Conservation (phyloP, 176 grass and related monocot species). For the Rhynchospora tenuis region DNA sequence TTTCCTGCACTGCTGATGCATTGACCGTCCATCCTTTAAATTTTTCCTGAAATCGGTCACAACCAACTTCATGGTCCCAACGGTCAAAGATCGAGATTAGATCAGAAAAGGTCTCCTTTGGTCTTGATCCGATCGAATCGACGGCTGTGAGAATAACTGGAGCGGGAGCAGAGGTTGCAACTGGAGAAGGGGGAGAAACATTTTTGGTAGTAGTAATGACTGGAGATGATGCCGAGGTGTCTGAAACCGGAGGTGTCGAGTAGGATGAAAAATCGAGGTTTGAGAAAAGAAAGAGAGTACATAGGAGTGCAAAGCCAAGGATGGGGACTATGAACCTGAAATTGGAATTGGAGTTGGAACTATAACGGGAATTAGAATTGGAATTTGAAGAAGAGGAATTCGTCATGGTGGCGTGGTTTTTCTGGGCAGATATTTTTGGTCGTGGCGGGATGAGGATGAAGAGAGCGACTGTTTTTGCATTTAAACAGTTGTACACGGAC, state of each 20-base stretch:
- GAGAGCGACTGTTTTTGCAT: conserved; percentile 1
- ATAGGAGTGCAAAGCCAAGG: neutral
- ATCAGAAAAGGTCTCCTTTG: conserved; percentile 27
- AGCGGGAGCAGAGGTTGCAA: neutral
- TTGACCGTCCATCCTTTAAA: conserved; percentile 26
- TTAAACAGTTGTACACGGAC: neutral
- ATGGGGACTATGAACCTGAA: conserved; percentile 27
- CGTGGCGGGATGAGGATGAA: conserved; percentile 3
- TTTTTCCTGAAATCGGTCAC: conserved; percentile 30
- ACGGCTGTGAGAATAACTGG: conserved; percentile 1
- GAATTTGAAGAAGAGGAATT: neutral
- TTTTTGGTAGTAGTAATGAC: neutral
- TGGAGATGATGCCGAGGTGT: neutral
- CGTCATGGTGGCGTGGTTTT: neutral
- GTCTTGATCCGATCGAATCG: conserved; percentile 20
- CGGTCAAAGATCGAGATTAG: conserved; percentile 26
- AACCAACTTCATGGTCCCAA: conserved; percentile 40
- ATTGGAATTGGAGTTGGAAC: conserved; percentile 11
- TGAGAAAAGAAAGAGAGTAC: neutral
- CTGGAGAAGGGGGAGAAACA: neutral
- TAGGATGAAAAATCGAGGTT: conserved; percentile 17
- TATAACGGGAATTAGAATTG: neutral
- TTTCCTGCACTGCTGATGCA: conserved; percentile 31
- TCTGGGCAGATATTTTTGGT: neutral
- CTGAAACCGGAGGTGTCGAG: conserved; percentile 13